Evolutionary conservation across 2,329 filamentous ascomycete genomes (phyloP).

Genomic region (Hortaea werneckii): DNA sequence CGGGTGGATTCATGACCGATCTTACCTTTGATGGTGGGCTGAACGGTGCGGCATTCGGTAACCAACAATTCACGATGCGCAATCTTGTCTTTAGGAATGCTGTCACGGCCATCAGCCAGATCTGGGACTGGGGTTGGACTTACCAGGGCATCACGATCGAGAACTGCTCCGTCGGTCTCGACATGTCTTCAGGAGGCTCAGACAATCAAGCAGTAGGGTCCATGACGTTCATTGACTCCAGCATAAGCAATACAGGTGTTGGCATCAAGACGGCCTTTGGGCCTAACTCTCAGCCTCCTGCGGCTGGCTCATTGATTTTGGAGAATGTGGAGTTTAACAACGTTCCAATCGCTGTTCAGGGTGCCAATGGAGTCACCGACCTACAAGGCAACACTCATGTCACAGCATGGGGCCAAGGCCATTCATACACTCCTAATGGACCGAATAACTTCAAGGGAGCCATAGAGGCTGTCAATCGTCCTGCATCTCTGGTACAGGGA

Average conservation of each 20-base stretch:
- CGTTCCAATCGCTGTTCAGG: constrained; percentile 36
- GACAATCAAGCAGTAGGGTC: constrained; percentile 42
- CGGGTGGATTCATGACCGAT: constrained; percentile 38
- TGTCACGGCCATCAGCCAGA: constrained; percentile 44
- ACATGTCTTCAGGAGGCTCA: constrained; percentile 36
- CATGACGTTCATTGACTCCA: constrained; percentile 47
- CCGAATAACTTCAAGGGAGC: constrained; percentile 35
- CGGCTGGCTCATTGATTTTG: constrained; percentile 42
- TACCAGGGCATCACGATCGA: constrained; percentile 33
- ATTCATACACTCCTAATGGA: constrained; percentile 35
- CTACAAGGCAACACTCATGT: constrained; percentile 30
- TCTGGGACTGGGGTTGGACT: constrained; percentile 51
- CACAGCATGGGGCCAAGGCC: constrained; percentile 34
- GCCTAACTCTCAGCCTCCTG: constrained; percentile 32
- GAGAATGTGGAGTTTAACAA: constrained; percentile 46
- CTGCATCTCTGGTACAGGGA: constrained; percentile 33
- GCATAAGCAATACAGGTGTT: constrained; percentile 39
- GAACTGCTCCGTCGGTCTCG: constrained; percentile 44
- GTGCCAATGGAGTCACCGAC: constrained; percentile 25
- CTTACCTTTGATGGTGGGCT: constrained; percentile 35
- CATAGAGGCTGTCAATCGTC: constrained; percentile 34
- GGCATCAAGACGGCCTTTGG: constrained; percentile 41
- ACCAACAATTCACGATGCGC: constrained; percentile 38
- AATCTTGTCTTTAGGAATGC: constrained; percentile 45
- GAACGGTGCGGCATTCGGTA: constrained; percentile 32